These are phyloP conservation scores for Suaeda aralocaspica DNA, from an alignment of 148 eudicot species.

Conservation along the genomic window DNA sequence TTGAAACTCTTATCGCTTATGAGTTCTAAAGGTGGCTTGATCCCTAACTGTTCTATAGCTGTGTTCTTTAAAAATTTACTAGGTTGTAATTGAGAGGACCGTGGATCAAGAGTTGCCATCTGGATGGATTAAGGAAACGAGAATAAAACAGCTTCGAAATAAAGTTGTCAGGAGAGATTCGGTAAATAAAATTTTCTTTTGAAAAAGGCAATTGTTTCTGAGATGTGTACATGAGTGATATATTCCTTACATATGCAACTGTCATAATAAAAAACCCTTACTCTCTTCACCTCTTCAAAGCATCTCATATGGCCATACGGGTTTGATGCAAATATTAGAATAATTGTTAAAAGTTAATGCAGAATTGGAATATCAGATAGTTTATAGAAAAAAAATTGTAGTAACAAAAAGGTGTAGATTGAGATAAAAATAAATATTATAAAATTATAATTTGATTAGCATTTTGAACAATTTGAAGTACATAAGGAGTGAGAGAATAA, in stretches of 20 bases:
- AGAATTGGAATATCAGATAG: background rate
- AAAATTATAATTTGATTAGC: too few species aligned
- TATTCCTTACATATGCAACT: background rate
- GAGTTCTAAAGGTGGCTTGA: background rate
- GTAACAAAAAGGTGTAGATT: too few species aligned
- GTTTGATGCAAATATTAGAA: background rate
- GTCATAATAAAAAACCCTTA: background rate
- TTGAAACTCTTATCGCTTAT: constrained; percentile 2
- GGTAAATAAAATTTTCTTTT: constrained; percentile 31
- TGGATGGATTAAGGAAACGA: constrained; percentile 69
- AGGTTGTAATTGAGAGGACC: constrained; percentile 41
- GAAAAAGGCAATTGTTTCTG: background rate
- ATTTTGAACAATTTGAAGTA: too few species aligned
- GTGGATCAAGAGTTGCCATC: constrained; percentile 50
- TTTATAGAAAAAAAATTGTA: too few species aligned
- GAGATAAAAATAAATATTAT: too few species aligned
- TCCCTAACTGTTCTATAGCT: constrained; percentile 16
- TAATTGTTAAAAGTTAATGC: background rate
- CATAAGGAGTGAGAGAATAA: too few species aligned
- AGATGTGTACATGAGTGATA: background rate
- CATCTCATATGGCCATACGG: background rate
- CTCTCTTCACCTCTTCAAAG: too few species aligned
- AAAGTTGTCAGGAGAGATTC: constrained; percentile 38
- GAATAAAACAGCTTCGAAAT: constrained; percentile 30
- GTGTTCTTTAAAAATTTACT: constrained; percentile 9